Evolutionary conservation across 805 yeast genomes (phyloP).

Genomic region (Lipomyces sp.): DNA sequence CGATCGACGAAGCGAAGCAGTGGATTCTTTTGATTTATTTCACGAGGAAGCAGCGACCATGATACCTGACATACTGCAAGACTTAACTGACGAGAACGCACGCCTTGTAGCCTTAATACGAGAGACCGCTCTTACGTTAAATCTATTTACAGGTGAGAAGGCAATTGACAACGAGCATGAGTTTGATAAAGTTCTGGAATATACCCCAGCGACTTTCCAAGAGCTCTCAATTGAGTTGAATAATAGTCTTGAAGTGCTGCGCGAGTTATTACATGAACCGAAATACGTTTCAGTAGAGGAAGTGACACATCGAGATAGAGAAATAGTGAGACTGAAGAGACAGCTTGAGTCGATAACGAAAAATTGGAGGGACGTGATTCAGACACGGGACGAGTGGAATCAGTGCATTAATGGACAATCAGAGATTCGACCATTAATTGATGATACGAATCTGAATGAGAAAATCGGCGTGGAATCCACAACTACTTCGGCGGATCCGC

Average conservation of each 20-base stretch:
- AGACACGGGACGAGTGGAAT: conserved; percentile 36
- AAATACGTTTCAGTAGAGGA: conserved; percentile 22
- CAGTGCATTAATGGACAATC: conserved; percentile 18
- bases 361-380: conserved; percentile 34
- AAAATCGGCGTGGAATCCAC: too few relatives aligned
- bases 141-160: conserved; percentile 23
- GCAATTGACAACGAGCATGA: conserved; percentile 10
- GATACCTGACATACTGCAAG: conserved; percentile 21
- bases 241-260: conserved; percentile 21
- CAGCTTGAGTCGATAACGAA: conserved; percentile 30
- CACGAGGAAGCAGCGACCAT: conserved; percentile 8
- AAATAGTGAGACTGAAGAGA: conserved; percentile 22
- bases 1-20: conserved; percentile 7
- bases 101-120: conserved; percentile 20
- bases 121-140: conserved; percentile 24
- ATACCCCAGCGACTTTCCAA: conserved; percentile 18
- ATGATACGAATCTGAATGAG: too few relatives aligned
- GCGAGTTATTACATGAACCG: conserved; percentile 24
- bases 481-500: too few relatives aligned
- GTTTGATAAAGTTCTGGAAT: conserved; percentile 16
- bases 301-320: conserved; percentile 17
- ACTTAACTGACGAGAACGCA: conserved; percentile 24
- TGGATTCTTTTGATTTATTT: conserved; percentile 12
- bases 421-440: too few relatives aligned
- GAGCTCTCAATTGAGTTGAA: conserved; percentile 27